Conservation (phyloP, 1,284 basidiomycete genomes). For the Pascua sp. region DNA sequence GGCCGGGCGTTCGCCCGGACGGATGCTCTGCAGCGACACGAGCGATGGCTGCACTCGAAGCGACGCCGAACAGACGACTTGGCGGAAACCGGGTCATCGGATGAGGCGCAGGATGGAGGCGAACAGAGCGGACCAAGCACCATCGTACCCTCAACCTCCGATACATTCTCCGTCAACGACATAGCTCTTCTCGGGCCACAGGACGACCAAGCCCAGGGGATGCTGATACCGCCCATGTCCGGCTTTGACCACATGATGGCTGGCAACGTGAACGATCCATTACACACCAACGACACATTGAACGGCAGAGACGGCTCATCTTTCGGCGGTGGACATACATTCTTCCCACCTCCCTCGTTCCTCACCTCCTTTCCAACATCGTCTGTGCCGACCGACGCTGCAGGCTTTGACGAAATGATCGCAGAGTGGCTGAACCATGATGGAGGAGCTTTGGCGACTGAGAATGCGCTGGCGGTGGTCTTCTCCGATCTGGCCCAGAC, state of each 20-base stretch:
- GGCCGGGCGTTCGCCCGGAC: slow-evolving; percentile 6
- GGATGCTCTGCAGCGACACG: slow-evolving; percentile 13
- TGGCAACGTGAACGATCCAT: too few species aligned
- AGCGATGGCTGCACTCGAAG: slow-evolving; percentile 7
- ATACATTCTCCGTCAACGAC: not conserved
- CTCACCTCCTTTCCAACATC: not conserved
- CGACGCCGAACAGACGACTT: not conserved
- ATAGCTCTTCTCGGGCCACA: too few species aligned
- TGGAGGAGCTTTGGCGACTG: slow-evolving; percentile 2
- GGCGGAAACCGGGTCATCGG: not conserved
- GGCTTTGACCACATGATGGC: too few species aligned
- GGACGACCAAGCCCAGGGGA: too few species aligned
- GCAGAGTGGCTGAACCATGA: slow-evolving; percentile 10
- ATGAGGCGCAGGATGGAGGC: not conserved
- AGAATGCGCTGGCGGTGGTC: slow-evolving; percentile 5
- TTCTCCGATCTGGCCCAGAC: slow-evolving; percentile 4
- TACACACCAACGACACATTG: too few species aligned
- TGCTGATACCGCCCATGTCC: too few species aligned
- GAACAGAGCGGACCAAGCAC: not conserved
- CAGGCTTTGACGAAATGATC: slow-evolving; percentile 7
- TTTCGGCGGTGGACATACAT: not conserved
- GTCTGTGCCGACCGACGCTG: not conserved
- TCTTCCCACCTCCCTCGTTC: not conserved
- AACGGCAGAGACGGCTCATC: too few species aligned
- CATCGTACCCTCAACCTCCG: not conserved